Base-by-base conservation (phyloP, 2,329 filamentous ascomycete species). In the Boeremia exigua region DNA sequence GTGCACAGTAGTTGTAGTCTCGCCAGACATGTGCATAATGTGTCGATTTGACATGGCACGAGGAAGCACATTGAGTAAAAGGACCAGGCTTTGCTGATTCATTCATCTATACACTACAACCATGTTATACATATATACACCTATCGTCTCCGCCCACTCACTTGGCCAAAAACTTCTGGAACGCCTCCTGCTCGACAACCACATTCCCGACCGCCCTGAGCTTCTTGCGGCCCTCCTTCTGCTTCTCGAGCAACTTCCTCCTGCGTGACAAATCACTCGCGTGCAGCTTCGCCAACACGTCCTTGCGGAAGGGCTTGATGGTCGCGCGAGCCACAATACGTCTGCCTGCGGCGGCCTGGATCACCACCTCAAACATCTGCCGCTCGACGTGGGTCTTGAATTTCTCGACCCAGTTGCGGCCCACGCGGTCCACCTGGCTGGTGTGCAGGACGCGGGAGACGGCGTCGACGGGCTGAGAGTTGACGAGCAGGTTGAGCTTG, bases 381-480 rank as follows among this genome's bases (percentile, higher is more conserved):
- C 95, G 83, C 69, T 96, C 91, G 17, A 99, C 94, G 68, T 98
- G 94, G 75, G 97, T 88, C 72, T 96, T 98, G 82, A 99, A 98
- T 76, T 96, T 96, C 36, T 86, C 87, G 6, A 97, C 94, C 95
- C 95, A 99, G 53, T 87, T 82, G 43, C 91, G 84, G 4, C 92
- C 95, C 5, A 97, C 81, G 15, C 91, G 84, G 28, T 94, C 89
- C 0, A 88, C 86, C 75, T 97, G 92, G 11, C 88, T 92, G 33
- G 82, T 79, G 68, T 99, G 95, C 34, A 98, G 86, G 3, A 99
- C 87, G 30, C 94, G 87, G n/a, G 91, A 88, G 15, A 99, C 92
- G 10, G 95, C 95, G 77, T 99, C 95, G 2, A 99, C 95, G 0
- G 95, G 90, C 25, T 86, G 82, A 75, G 95, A 96, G 77, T 99